Conservation (phyloP, 208 protist species). For the Acanthamoeba healyi region DNA sequence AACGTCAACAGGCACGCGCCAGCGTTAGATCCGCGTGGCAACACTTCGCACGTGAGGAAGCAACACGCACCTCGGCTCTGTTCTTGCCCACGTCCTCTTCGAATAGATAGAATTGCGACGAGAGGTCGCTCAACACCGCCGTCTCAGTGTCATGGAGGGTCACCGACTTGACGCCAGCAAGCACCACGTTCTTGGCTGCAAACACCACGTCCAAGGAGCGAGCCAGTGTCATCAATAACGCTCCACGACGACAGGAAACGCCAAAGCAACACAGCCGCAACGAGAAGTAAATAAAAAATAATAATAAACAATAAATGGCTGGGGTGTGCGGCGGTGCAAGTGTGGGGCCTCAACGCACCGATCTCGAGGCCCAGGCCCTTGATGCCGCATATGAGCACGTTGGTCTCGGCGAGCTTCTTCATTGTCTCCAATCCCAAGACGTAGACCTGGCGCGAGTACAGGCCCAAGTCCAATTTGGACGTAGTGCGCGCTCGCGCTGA, state of each 20-base stretch:
- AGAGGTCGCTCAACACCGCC: slow-evolving; percentile 89
- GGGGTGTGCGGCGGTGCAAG: too few relatives aligned
- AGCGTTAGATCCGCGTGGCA: background rate
- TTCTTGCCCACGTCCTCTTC: background rate
- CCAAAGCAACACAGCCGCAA: background rate
- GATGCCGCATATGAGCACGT: slow-evolving; percentile 90
- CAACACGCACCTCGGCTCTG: background rate
- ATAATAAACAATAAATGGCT: background rate
- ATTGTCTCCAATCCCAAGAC: slow-evolving; percentile 6
- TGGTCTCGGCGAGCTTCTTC: slow-evolving; percentile 21
- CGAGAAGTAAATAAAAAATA: background rate
- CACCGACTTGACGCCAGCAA: slow-evolving; percentile 93
- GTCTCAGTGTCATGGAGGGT: slow-evolving; percentile 90
- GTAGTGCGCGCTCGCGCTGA: background rate
- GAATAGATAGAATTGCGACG: slow-evolving; percentile 79
- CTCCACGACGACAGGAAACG: background rate
- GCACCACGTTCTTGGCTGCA: slow-evolving; percentile 95
- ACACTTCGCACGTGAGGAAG: background rate
- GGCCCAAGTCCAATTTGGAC: slow-evolving; percentile 87
- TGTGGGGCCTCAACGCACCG: too few relatives aligned
- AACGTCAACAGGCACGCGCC: too few relatives aligned
- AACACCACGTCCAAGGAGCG: too few relatives aligned
- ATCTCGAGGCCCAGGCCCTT: slow-evolving; percentile 94
- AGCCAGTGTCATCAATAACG: background rate
- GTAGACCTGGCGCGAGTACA: slow-evolving; percentile 92